Conservation (phyloP, 2,329 filamentous ascomycete genomes). For the Diaporthe velutina region DNA sequence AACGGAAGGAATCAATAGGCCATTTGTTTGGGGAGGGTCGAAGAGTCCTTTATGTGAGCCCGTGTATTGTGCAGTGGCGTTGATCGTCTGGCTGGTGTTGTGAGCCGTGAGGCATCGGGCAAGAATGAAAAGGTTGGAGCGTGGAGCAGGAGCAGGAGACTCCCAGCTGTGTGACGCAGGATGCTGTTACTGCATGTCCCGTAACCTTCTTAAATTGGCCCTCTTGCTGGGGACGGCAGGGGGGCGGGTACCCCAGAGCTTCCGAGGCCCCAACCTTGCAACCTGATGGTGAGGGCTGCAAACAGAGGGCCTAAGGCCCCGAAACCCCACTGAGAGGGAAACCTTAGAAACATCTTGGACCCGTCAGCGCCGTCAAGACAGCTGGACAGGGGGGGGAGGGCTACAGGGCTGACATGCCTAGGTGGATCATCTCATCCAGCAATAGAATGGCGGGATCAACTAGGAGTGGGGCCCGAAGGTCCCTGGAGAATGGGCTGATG, state of each 20-base stretch:
- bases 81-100: slow-evolving; percentile 1
- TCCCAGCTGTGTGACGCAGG: slow-evolving; percentile 29
- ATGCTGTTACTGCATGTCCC: slow-evolving; percentile 9
- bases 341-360: slow-evolving; percentile 11
- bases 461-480: slow-evolving; percentile 8
- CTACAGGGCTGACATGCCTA: slow-evolving; percentile 26
- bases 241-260: slow-evolving; percentile 23
- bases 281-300: slow-evolving; percentile 10
- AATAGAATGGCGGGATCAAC: slow-evolving; percentile 24
- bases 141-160: background rate
- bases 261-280: slow-evolving; percentile 3
- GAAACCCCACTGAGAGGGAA: slow-evolving; percentile 16
- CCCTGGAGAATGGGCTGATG: slow-evolving; percentile 1
- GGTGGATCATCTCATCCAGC: slow-evolving; percentile 29
- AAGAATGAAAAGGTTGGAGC: background rate
- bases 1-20: background rate
- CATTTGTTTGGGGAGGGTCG: background rate
- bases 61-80: background rate
- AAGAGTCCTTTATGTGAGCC: background rate
- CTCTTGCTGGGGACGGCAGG: background rate
- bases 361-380: background rate
- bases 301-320: slow-evolving; percentile 19
- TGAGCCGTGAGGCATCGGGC: slow-evolving; percentile 1
- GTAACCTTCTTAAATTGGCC: slow-evolving; percentile 27
- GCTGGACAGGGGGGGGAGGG: background rate